These are phyloP conservation scores for Trametes coccinea DNA, from an alignment of 768 basidiomycete genomes.

Conservation along the genomic window DNA sequence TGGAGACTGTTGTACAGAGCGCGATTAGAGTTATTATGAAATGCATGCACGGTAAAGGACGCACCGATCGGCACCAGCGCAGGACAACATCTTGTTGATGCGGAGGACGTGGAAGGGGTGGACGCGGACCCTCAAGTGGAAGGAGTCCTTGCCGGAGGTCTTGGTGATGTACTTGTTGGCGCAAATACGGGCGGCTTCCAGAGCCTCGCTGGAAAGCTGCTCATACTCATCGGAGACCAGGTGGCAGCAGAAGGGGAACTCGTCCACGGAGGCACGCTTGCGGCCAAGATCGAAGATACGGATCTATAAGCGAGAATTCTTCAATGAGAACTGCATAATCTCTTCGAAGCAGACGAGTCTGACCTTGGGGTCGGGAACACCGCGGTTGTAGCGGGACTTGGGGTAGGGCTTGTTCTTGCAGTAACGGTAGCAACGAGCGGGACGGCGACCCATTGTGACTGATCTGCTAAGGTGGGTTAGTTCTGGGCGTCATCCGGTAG, in stretches of 20 bases:
- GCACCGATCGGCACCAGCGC: slow-evolving; percentile 96
- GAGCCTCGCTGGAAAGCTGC: slow-evolving; percentile 91
- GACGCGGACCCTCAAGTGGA: slow-evolving; percentile 95
- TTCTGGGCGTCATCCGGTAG: slow-evolving; percentile 26
- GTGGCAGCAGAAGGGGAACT: slow-evolving; percentile 97
- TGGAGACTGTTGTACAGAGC: slow-evolving; percentile 57
- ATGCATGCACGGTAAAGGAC: slow-evolving; percentile 23
- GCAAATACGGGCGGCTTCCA: slow-evolving; percentile 98
- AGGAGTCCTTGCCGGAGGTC: slow-evolving; percentile 96
- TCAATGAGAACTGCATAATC: background rate
- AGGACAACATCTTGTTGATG: slow-evolving; percentile 99
- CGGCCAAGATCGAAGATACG: slow-evolving; percentile 95
- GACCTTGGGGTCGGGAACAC: slow-evolving; percentile 95
- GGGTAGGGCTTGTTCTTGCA: slow-evolving; percentile 99
- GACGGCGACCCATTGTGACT: slow-evolving; percentile 89
- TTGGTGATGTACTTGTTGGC: slow-evolving; percentile 99
- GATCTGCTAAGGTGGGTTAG: slow-evolving; percentile 8
- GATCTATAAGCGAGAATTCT: slow-evolving; percentile 55
- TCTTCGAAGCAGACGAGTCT: background rate
- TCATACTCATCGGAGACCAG: slow-evolving; percentile 98
- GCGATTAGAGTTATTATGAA: background rate
- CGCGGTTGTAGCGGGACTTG: slow-evolving; percentile 95
- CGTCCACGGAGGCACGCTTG: slow-evolving; percentile 95
- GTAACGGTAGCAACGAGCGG: slow-evolving; percentile 97
- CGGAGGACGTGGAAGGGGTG: slow-evolving; percentile 99